Evolutionary conservation across 768 basidiomycete species (phyloP), one percentile per base, ranked within the genome.

Genomic region (Rhodotorula toruloides): DNA sequence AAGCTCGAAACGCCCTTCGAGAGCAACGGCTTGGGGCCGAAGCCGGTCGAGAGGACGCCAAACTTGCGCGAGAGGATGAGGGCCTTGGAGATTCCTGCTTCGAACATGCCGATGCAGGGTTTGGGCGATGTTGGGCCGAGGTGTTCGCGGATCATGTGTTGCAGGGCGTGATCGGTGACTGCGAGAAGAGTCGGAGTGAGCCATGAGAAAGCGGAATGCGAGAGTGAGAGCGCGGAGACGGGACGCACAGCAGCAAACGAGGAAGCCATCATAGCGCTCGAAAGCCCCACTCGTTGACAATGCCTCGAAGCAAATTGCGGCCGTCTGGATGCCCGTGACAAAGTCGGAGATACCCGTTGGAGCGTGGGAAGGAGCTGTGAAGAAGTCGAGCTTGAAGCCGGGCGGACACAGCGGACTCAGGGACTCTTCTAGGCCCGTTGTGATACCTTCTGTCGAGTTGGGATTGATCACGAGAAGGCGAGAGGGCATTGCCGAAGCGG

Each of bases 141-240:
- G 39, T 72, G 58, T n/a, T 69, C 67, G 22, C 68, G 61, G 32
- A 74, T 67, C 62, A 69, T 72, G 59, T 69, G 70, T 27, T 72
- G 71, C 6, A 74, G 60, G 2, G 73, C 68, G 43, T 74, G 73
- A 27, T 74, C 71, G 31, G 73, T 72, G 60, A 74, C 73, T 74
- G 55, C 27, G 31, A 19, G 22, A 14, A 25, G 53, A 5, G 29
- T 32, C 22, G 7, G 21, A 37, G 4, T 3, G 39, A 12, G 25
- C 46, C 6, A 19, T 21, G 9, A 21, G 43, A 22, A 12, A 6
- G 27, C 6, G 12, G 2, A 11, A 21, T 25, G 3, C 27, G 54
- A 42, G 25, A 27, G 13, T 11, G 31, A 16, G 9, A 55, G 27
- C 21, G 44, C 13, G 12, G 16, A 10, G 48, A 55, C 4, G 47